These are phyloP conservation scores for Sonneratia alba DNA, from an alignment of 345 rosid species.

Conservation along the genomic window DNA sequence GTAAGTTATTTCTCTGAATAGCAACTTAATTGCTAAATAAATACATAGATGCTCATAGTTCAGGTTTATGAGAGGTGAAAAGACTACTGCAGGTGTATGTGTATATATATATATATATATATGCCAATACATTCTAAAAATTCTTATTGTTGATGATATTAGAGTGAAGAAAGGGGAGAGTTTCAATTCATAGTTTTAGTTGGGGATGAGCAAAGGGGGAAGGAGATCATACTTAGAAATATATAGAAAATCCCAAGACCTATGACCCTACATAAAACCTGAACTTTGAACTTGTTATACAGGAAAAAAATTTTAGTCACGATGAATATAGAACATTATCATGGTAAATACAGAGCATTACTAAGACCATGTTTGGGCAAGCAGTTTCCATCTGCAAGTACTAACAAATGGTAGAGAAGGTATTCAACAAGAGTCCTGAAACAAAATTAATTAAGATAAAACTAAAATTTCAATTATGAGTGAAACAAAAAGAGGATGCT, in stretches of 20 bases:
- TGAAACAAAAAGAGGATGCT: not conserved
- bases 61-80: not conserved
- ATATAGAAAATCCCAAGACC: not conserved
- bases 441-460: not conserved
- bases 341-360: not conserved
- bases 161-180: not conserved
- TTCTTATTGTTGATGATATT: not conserved
- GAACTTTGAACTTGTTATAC: too few species aligned
- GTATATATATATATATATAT: not conserved
- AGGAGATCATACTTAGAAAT: too few species aligned
- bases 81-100: not conserved
- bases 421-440: not conserved
- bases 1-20: slow-evolving; percentile 42
- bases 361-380: not conserved
- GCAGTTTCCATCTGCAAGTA: not conserved
- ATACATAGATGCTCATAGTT: not conserved
- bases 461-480: not conserved
- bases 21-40: not conserved
- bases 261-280: not conserved
- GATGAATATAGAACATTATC: not conserved
- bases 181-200: not conserved
- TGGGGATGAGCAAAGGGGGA: too few species aligned
- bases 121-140: too few species aligned
- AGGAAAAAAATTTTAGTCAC: too few species aligned
- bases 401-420: not conserved